phyloP scores from a whole-genome alignment of 164 flowering plant species.

The Platanus orientalis region DNA sequence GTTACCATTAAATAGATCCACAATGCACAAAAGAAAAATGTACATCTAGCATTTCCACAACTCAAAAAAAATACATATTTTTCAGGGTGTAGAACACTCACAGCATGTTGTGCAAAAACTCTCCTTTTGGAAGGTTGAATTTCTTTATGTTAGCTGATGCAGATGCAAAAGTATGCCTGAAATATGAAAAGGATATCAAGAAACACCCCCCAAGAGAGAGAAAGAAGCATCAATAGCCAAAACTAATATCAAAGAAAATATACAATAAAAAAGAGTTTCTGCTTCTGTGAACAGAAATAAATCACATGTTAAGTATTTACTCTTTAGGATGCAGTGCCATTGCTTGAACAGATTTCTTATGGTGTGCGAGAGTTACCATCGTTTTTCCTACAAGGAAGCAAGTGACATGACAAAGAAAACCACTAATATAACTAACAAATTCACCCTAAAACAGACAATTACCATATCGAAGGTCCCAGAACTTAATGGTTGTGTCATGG shows the following conservation, averaged over 20 bases:
- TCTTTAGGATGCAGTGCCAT: constrained; percentile 92
- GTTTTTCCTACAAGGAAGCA: constrained; percentile 62
- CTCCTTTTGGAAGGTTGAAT: constrained; percentile 90
- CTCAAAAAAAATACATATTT: background rate
- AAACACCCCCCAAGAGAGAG: too few species aligned
- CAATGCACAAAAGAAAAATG: background rate
- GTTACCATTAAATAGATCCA: background rate
- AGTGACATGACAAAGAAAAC: constrained; percentile 1
- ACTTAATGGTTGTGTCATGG: constrained; percentile 90
- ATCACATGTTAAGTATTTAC: constrained; percentile 37
- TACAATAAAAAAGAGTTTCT: too few species aligned
- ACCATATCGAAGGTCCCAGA: constrained; percentile 98
- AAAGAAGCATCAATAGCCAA: background rate
- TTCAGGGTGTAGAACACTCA: constrained; percentile 38
- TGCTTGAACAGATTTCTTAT: constrained; percentile 97
- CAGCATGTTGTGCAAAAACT: constrained; percentile 99
- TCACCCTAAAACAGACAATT: constrained; percentile 12
- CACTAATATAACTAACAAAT: background rate
- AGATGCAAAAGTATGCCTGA: constrained; percentile 87
- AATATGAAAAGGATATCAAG: constrained; percentile 8
- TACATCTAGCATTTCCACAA: background rate
- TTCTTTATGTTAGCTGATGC: constrained; percentile 99
- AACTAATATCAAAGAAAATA: background rate
- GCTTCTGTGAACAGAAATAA: background rate
- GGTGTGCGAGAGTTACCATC: constrained; percentile 89